These are phyloP conservation scores for Penicillium sp. DNA, from an alignment of 2,329 filamentous ascomycete species.

Conservation along the genomic window DNA sequence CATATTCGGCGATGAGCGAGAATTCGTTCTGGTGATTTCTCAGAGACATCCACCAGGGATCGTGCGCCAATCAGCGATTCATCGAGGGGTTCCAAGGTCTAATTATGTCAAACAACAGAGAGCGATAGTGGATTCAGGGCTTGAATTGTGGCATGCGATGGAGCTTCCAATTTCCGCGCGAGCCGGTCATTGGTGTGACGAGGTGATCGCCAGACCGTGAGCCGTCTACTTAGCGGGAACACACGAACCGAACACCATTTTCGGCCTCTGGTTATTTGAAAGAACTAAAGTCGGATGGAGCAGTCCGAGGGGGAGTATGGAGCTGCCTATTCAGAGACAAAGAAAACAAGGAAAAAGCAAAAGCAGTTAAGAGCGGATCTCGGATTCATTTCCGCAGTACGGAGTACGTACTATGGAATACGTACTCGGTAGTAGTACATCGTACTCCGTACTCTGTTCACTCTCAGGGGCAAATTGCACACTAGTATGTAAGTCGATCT, in stretches of 20 bases:
- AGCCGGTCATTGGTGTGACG: slow-evolving; percentile 22
- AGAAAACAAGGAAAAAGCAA: neutral
- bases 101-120: neutral
- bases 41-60: neutral
- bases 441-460: too few relatives aligned
- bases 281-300: slow-evolving; percentile 4
- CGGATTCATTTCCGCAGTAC: neutral
- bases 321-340: slow-evolving; percentile 1
- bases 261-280: slow-evolving; percentile 8
- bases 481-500: slow-evolving; percentile 10
- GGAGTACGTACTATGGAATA: neutral
- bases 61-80: neutral
- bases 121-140: slow-evolving; percentile 6
- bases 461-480: slow-evolving; percentile 17
- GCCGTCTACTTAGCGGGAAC: slow-evolving; percentile 17
- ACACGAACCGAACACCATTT: slow-evolving; percentile 17
- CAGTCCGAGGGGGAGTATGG: neutral
- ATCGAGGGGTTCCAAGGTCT: neutral
- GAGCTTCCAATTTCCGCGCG: slow-evolving; percentile 24
- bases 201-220: slow-evolving; percentile 24
- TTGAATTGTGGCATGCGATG: slow-evolving; percentile 17
- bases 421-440: too few relatives aligned
- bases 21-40: slow-evolving; percentile 1
- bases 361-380: slow-evolving; percentile 2
- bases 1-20: neutral